Evolutionary conservation across 306 rosid genomes (phyloP).

Genomic region (Sicyos baderoa): DNA sequence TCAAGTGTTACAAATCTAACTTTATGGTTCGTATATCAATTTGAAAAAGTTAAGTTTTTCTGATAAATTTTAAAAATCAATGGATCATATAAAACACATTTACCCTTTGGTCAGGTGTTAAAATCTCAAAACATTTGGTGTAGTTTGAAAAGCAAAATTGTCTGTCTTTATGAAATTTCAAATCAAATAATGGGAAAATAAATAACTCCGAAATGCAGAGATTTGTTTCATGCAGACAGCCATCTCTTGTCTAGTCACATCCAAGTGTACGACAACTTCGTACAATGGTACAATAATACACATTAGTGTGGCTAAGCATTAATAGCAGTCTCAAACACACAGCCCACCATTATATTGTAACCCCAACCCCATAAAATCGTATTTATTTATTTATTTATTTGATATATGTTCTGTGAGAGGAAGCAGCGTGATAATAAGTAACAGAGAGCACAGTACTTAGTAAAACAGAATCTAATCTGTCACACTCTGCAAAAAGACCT

Average conservation of each 20-base stretch:
- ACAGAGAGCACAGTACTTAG: background rate
- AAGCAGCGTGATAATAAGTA: background rate
- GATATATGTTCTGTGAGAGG: background rate
- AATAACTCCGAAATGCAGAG: background rate
- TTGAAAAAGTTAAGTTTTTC: no score
- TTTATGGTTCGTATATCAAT: no score
- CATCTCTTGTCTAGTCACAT: background rate
- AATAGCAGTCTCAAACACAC: background rate
- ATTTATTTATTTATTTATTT: background rate
- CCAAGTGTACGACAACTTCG: background rate
- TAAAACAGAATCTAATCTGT: slow-evolving; percentile 2
- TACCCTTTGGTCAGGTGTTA: background rate
- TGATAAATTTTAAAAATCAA: background rate
- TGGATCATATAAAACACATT: no score
- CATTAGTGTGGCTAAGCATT: background rate
- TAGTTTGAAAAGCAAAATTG: background rate
- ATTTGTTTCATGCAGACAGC: background rate
- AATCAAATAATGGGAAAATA: background rate
- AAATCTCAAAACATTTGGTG: background rate
- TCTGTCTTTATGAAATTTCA: background rate
- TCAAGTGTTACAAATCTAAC: no score
- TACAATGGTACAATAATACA: background rate
- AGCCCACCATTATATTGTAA: background rate
- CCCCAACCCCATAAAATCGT: background rate
- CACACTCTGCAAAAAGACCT: background rate